Conservation (phyloP, 2,329 filamentous ascomycete genomes). For the Aspergillus proliferans region DNA sequence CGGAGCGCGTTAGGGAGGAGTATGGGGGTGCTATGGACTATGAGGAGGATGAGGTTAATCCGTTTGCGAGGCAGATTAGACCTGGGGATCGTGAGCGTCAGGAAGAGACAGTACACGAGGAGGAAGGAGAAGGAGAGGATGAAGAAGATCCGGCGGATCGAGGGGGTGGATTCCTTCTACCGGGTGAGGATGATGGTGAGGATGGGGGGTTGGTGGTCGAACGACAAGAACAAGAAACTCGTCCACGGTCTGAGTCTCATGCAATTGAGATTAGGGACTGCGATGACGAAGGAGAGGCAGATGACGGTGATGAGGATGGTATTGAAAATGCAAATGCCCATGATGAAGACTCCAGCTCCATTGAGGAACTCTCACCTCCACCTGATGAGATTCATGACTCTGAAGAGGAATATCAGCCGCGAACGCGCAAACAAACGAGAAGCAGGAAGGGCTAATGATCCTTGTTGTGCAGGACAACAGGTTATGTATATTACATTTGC, state of each 20-base stretch:
- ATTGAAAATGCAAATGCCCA: background rate
- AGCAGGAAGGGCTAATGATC: background rate
- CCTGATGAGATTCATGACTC: constrained; percentile 2
- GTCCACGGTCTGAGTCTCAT: constrained; percentile 1
- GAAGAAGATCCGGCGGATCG: constrained; percentile 19
- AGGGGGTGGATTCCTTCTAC: constrained; percentile 27
- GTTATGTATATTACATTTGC: background rate
- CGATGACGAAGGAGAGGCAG: constrained; percentile 1
- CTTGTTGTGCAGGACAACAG: background rate
- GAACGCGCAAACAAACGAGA: constrained; percentile 17
- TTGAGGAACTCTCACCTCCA: constrained; percentile 9
- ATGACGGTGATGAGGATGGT: constrained; percentile 4
- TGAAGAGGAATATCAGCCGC: constrained; percentile 14
- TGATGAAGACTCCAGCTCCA: constrained; percentile 1
- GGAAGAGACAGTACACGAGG: constrained; percentile 6
- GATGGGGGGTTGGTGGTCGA: constrained; percentile 27
- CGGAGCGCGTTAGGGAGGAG: constrained; percentile 67
- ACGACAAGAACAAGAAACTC: constrained; percentile 10
- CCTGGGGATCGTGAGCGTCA: constrained; percentile 6
- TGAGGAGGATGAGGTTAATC: constrained; percentile 30
- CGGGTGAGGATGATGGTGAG: constrained; percentile 21
- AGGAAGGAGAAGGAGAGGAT: constrained; percentile 6
- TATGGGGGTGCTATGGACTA: constrained; percentile 54
- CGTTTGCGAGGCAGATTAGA: constrained; percentile 21
- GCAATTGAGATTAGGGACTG: constrained; percentile 1